phyloP scores from a whole-genome alignment of 164 flowering plant species.

The Tetracentron sinense region DNA sequence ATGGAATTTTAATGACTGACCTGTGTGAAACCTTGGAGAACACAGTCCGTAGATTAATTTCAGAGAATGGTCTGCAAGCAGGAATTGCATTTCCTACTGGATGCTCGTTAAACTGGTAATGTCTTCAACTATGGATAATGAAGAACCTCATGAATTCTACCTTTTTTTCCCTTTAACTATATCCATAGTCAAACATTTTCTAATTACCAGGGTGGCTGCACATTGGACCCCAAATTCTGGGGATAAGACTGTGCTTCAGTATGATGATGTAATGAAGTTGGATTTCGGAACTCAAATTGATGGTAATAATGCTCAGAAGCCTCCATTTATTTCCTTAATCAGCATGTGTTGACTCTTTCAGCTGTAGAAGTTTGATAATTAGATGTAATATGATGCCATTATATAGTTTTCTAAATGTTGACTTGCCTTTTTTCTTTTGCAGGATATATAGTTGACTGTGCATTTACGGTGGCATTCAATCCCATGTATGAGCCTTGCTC shows the following conservation, averaged over 20 bases:
- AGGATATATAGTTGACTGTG: slow-evolving; percentile 92
- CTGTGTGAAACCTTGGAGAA: slow-evolving; percentile 94
- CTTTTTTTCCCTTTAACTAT: background rate
- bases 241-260: slow-evolving; percentile 93
- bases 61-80: slow-evolving; percentile 94
- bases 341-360: background rate
- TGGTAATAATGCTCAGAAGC: slow-evolving; percentile 38
- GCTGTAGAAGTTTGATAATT: background rate
- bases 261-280: slow-evolving; percentile 99
- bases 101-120: slow-evolving; percentile 91
- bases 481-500: slow-evolving; percentile 91
- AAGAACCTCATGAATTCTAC: background rate
- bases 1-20: slow-evolving; percentile 90
- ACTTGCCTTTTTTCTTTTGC: slow-evolving; percentile 18
- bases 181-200: background rate
- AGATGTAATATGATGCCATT: background rate
- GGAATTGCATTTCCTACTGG: slow-evolving; percentile 99
- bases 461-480: slow-evolving; percentile 94
- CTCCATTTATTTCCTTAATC: background rate
- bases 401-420: background rate
- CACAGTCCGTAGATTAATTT: slow-evolving; percentile 86
- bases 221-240: slow-evolving; percentile 99
- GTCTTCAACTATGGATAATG: background rate
- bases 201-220: slow-evolving; percentile 83
- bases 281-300: slow-evolving; percentile 98